phyloP scores from a whole-genome alignment of 352 stramenopile genomes.

The Pythium plurisporium region DNA sequence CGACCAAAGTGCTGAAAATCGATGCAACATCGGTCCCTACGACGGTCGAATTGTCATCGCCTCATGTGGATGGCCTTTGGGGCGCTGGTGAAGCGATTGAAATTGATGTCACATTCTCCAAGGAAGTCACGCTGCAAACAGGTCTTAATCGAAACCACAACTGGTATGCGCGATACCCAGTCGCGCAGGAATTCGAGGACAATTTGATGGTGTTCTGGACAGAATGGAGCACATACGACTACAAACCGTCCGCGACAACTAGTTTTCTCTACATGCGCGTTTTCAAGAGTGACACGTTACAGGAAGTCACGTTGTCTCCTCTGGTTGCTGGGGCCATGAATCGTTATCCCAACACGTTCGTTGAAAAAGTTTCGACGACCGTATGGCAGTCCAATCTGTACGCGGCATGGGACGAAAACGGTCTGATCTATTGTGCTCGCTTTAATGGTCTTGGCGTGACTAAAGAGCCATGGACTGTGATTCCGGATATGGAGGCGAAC shows the following conservation, averaged over 20 bases:
- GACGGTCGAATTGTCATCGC: conserved; percentile 54
- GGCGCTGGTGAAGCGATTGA: conserved; percentile 62
- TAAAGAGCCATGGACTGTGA: conserved; percentile 41
- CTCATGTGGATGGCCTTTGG: conserved; percentile 39
- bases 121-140: conserved; percentile 49
- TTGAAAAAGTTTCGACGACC: conserved; percentile 38
- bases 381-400: conserved; percentile 51
- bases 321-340: conserved; percentile 33
- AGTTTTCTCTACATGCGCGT: conserved; percentile 57
- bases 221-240: conserved; percentile 38
- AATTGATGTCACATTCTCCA: conserved; percentile 67
- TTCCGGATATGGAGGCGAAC: conserved; percentile 63
- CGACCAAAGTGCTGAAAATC: conserved; percentile 32
- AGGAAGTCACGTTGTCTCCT: conserved; percentile 24
- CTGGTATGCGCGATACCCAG: conserved; percentile 39
- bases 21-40: conserved; percentile 52
- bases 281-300: conserved; percentile 39
- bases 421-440: conserved; percentile 45
- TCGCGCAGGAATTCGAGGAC: conserved; percentile 30
- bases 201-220: conserved; percentile 69
- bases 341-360: conserved; percentile 40
- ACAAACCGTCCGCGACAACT: conserved; percentile 15
- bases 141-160: conserved; percentile 61
- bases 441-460: conserved; percentile 40
- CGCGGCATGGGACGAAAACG: conserved; percentile 69